Evolutionary conservation across 139 green algal genomes (phyloP).

Genomic region (Gonium pectorale): DNA sequence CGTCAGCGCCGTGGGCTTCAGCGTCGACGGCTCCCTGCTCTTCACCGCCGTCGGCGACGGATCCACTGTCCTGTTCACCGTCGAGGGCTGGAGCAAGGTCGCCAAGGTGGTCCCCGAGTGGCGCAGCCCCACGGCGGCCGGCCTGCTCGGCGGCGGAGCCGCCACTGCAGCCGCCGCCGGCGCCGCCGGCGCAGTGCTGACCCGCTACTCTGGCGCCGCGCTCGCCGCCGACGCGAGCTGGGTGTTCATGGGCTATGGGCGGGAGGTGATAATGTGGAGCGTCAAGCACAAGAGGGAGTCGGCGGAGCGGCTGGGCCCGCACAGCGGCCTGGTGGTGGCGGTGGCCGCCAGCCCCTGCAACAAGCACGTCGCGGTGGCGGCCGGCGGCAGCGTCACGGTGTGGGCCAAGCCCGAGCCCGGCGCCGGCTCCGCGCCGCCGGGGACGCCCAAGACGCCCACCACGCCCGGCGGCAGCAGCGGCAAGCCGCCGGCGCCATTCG

Average conservation of each 20-base stretch:
- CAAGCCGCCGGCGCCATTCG: background rate
- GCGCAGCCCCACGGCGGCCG: background rate
- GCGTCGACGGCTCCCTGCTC: background rate
- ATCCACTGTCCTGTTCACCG: background rate
- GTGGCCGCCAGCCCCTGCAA: background rate
- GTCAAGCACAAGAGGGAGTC: background rate
- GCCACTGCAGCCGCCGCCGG: background rate
- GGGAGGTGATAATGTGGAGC: constrained; percentile 33
- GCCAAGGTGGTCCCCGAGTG: background rate
- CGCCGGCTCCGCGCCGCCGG: background rate
- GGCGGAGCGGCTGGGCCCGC: background rate
- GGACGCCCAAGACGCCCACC: too few species aligned
- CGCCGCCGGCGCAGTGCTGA: background rate
- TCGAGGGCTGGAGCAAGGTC: constrained; percentile 3
- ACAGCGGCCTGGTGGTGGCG: background rate
- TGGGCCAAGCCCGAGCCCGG: background rate
- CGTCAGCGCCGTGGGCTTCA: constrained; percentile 12
- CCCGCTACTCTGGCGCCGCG: background rate
- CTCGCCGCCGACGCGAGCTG: background rate
- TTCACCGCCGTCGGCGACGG: background rate
- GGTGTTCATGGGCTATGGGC: constrained; percentile 11
- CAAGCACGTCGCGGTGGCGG: background rate
- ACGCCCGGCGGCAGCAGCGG: background rate
- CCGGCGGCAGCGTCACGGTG: background rate
- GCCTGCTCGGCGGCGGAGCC: background rate